These are phyloP conservation scores for Chrysopogon serrulatus DNA, from an alignment of 176 grass and related monocot species.

Conservation along the genomic window DNA sequence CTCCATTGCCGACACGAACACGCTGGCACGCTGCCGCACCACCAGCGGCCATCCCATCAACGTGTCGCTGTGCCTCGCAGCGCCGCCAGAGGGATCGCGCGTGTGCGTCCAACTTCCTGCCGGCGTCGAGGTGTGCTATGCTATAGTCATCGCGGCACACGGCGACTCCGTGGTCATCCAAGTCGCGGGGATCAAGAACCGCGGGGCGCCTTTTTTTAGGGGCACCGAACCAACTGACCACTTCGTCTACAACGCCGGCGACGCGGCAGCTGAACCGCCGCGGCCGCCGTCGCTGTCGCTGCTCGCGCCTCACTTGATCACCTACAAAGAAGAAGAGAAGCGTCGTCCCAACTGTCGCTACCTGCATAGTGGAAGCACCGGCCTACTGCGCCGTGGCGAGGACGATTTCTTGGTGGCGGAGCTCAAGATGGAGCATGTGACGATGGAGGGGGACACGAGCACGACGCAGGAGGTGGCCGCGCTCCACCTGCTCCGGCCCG, in stretches of 20 bases:
- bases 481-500: no score
- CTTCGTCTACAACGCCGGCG: no score
- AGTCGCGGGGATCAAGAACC: no score
- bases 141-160: no score
- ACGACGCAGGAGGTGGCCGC: not conserved
- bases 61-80: not conserved
- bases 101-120: no score
- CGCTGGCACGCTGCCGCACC: not conserved
- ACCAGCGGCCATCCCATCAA: not conserved
- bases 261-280: not conserved
- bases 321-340: not conserved
- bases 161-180: no score
- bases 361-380: not conserved
- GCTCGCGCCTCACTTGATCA: not conserved
- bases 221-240: no score
- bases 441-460: no score
- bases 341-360: not conserved
- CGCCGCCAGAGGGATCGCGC: no score
- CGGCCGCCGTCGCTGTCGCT: no score
- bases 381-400: not conserved
- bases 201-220: no score
- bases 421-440: not conserved
- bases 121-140: no score
- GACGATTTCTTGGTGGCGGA: not conserved
- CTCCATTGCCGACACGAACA: not conserved